Evolutionary conservation across 2,329 filamentous ascomycete genomes (phyloP), one percentile per base, ranked within the genome.

Genomic region (Spiromastix sp.): DNA sequence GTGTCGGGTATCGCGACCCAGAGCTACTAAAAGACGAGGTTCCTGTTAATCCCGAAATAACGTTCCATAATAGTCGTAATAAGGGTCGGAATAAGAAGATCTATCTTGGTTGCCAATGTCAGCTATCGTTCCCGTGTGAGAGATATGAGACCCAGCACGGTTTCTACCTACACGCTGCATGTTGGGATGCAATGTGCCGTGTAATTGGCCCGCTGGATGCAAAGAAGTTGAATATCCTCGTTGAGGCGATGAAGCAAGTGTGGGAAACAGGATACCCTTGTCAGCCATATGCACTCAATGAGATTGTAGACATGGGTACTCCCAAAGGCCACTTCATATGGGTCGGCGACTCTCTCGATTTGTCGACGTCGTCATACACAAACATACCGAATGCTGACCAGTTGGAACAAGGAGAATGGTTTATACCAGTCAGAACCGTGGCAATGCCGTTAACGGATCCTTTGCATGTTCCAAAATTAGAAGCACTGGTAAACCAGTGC

Each of bases 61-160:
- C 10, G 22, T 10, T 10, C 10, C 22, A 10, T 12, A 5, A 25
- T 12, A 25, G 10, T 10, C 22, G 22, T 12, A 25, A 12, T 10
- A 25, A 25, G 22, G n/a, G n/a, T n/a, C n/a, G n/a, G n/a, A n/a
- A n/a, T n/a, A 25, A 25, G 22, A 25, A 25, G 22, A 25, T 25
- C 22, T 12, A 25, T 10, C 10, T 25, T 12, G 22, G 22, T 5
- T 25, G 22, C 22, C 10, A 25, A 25, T 25, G 22, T 12, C 22
- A 25, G 22, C 12, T 25, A 25, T 4, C 22, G 12, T 25, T 25
- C 22, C 22, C 22, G 10, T 25, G 22, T 25, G 3, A 25, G 22
- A 12, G 12, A 12, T 25, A 5, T 12, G 22, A 25, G 3, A 25
- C 22, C 12, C 22, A 10, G 3, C 22, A 25, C 22, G 22, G 22